Percentiles rank a stretch among this genome's conserved stretches.
Conservation (phyloP, 345 rosid species). For the Boechera stricta region DNA sequence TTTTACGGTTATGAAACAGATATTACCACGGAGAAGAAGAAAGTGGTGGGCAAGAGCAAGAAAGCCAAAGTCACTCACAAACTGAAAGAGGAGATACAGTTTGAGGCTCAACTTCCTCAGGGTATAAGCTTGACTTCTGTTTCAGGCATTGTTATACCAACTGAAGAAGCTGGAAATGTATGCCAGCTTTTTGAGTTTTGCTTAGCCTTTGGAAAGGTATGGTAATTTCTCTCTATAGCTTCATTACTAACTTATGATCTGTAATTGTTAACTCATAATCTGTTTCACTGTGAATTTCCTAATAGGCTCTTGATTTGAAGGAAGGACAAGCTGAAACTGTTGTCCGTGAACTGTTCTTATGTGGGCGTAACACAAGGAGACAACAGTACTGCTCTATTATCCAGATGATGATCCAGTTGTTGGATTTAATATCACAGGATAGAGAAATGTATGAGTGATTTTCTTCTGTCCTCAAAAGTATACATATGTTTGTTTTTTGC, state of each 20-base stretch:
- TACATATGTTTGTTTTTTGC: neutral
- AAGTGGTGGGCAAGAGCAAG: neutral
- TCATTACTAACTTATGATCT: neutral
- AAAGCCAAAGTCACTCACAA: constrained; percentile 17
- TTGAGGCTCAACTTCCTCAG: constrained; percentile 55
- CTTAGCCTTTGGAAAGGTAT: constrained; percentile 75
- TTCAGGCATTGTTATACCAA: constrained; percentile 61
- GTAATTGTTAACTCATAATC: neutral
- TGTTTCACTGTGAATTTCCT: constrained; percentile 5
- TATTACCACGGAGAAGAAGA: neutral
- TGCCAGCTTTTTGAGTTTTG: constrained; percentile 83
- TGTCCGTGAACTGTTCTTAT: constrained; percentile 56
- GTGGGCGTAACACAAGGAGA: constrained; percentile 55
- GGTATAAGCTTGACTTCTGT: constrained; percentile 55
- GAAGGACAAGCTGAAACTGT: constrained; percentile 75
- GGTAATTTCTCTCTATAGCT: neutral
- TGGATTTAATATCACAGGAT: constrained; percentile 58
- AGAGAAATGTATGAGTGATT: constrained; percentile 54
- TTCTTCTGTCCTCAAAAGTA: neutral
- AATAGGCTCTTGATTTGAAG: constrained; percentile 68
- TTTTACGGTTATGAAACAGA: neutral
- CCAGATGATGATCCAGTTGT: constrained; percentile 60
- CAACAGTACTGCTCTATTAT: constrained; percentile 55
- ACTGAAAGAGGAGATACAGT: constrained; percentile 39
- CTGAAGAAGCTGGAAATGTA: constrained; percentile 65